A percentile compares a stretch with the other conserved stretches of the same genome.
Evolutionary conservation across 495 filamentous ascomycete genomes (phyloP).

Genomic region (Hapsidospora chrysogenum): DNA sequence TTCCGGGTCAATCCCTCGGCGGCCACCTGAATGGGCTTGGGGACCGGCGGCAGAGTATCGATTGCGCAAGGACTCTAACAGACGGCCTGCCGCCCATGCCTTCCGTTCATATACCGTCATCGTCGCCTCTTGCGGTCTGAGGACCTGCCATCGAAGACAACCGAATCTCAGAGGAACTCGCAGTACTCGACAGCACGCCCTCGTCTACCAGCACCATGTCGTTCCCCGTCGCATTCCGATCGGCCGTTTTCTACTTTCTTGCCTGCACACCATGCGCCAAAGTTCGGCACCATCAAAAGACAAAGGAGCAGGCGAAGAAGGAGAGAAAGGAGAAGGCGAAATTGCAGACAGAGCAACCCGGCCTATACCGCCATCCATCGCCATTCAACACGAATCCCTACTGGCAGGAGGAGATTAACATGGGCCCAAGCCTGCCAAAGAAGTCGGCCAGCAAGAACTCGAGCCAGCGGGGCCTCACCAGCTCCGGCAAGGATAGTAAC

Average conservation of each 20-base stretch:
- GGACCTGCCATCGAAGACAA: no score
- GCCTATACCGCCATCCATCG: constrained; percentile 59
- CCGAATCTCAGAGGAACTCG: no score
- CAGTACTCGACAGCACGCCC: no score
- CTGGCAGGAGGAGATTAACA: constrained; percentile 68
- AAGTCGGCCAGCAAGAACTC: constrained; percentile 29
- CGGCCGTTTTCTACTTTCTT: constrained; percentile 71
- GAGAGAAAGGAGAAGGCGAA: constrained; percentile 33
- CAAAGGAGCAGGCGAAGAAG: constrained; percentile 44
- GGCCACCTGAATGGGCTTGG: no score
- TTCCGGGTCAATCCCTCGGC: no score
- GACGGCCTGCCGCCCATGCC: no score
- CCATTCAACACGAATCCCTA: constrained; percentile 72
- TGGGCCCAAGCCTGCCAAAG: constrained; percentile 59
- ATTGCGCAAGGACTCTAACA: no score
- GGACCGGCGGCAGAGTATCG: no score
- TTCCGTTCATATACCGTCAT: no score
- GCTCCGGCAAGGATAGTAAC: constrained; percentile 21
- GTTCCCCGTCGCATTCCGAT: constrained; percentile 43
- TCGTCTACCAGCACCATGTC: constrained; percentile 40
- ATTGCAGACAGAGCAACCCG: constrained; percentile 48
- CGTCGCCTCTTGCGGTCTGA: no score
- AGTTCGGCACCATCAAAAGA: constrained; percentile 41
- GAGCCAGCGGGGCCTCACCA: constrained; percentile 35
- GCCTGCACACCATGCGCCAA: constrained; percentile 69